Conservation (phyloP, 176 grass and related monocot species). For the Carex myosuroides region DNA sequence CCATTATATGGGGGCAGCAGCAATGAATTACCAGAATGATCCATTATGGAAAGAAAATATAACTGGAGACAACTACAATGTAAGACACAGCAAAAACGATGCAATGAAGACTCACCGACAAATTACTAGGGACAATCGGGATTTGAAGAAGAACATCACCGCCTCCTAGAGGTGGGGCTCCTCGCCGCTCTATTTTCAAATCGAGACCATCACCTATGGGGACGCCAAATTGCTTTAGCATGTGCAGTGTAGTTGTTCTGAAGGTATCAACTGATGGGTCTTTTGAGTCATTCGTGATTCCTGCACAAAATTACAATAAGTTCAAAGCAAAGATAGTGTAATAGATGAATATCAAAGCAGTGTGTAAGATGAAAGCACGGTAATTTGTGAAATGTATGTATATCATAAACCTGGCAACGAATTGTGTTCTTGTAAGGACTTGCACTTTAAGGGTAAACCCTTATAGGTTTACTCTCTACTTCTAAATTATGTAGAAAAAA, state of each 20-base stretch:
- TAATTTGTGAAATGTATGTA: background rate
- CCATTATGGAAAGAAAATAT: background rate
- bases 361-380: background rate
- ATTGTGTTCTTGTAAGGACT: background rate
- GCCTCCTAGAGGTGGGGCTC: slow-evolving; percentile 69
- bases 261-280: slow-evolving; percentile 76
- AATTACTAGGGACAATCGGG: slow-evolving; percentile 48
- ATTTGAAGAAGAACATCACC: slow-evolving; percentile 73
- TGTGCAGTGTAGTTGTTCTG: slow-evolving; percentile 64
- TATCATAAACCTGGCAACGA: background rate
- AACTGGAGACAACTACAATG: background rate
- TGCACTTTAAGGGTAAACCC: background rate
- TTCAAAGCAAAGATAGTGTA: background rate
- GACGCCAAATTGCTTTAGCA: slow-evolving; percentile 84
- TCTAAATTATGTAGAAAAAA: background rate
- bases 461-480: background rate
- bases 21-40: background rate
- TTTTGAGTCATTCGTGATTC: slow-evolving; percentile 86
- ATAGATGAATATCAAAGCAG: background rate
- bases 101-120: slow-evolving; percentile 37
- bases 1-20: background rate
- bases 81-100: background rate
- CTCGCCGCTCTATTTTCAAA: slow-evolving; percentile 75
- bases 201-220: slow-evolving; percentile 74
- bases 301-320: slow-evolving; percentile 22